Percentiles rank a stretch among this genome's conserved stretches.
Evolutionary conservation across 257 asterid genomes (phyloP).

Genomic region (Rauvolfia tetraphylla): DNA sequence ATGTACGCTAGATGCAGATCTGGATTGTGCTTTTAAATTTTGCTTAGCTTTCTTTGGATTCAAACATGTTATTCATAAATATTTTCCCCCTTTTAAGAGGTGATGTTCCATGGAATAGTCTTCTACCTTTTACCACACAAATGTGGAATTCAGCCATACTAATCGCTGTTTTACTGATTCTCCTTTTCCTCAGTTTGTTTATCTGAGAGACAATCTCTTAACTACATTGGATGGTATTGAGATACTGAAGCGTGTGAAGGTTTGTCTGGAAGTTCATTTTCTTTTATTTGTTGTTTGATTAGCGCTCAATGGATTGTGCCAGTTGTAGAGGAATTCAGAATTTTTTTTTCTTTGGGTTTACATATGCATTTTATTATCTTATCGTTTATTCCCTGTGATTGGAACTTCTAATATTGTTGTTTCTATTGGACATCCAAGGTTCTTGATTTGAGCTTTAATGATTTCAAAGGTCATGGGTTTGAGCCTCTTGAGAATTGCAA

Average conservation of each 20-base stretch:
- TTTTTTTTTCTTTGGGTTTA: not conserved
- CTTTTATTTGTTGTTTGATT: not conserved
- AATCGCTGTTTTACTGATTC: not conserved
- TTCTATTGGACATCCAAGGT: conserved; percentile 49
- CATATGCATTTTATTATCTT: not conserved
- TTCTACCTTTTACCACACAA: not conserved
- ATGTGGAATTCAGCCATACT: not conserved
- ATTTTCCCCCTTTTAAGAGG: not conserved
- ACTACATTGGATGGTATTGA: conserved; percentile 92
- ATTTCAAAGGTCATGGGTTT: conserved; percentile 98
- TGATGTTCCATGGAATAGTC: not conserved
- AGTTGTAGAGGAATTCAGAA: not conserved
- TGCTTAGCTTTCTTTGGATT: not conserved
- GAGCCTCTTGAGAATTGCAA: conserved; percentile 94
- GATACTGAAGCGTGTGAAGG: conserved; percentile 90
- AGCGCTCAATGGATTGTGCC: not conserved
- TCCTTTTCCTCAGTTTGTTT: conserved; percentile 71
- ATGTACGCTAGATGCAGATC: not conserved
- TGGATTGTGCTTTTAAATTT: not conserved
- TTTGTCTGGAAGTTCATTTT: conserved; percentile 20
- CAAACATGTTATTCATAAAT: not conserved
- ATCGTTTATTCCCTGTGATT: not conserved
- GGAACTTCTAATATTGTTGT: conserved; percentile 6
- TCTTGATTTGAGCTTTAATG: conserved; percentile 97
- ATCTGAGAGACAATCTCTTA: conserved; percentile 93